Conservation (phyloP, 2,329 filamentous ascomycete species). For the Talaromyces rugulosus region DNA sequence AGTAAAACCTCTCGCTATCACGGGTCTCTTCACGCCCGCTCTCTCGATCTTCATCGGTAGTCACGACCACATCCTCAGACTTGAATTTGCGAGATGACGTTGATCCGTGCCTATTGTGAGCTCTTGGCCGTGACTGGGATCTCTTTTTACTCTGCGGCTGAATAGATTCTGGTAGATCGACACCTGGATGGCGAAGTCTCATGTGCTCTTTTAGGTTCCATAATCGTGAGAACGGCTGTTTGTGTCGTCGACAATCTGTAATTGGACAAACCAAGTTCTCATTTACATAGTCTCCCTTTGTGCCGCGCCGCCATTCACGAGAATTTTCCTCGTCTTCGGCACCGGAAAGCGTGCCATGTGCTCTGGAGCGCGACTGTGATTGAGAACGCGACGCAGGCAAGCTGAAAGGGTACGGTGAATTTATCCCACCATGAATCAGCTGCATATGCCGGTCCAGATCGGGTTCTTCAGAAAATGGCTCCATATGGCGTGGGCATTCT, state of each 20-base stretch:
- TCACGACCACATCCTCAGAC: not conserved
- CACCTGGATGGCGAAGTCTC: not conserved
- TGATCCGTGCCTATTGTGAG: not conserved
- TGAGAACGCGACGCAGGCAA: not conserved
- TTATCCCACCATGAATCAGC: not conserved
- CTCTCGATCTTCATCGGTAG: not conserved
- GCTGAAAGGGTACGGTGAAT: not conserved
- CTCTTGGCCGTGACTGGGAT: not conserved
- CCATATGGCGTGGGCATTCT: not conserved
- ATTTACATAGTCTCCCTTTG: not conserved
- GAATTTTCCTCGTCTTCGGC: not conserved
- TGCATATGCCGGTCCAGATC: not conserved
- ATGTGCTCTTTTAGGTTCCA: not conserved
- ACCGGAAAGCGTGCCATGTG: not conserved
- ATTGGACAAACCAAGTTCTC: not conserved
- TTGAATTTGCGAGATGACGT: not conserved
- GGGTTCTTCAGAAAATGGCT: not conserved
- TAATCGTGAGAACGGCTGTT: not conserved
- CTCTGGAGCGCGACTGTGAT: not conserved
- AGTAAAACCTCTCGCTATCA: conserved; percentile 27
- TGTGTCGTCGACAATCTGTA: not conserved
- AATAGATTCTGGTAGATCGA: not conserved
- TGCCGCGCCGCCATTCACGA: not conserved
- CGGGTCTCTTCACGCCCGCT: conserved; percentile 19
- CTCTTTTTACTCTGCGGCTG: too few species aligned